Conservation (phyloP, 768 basidiomycete genomes). For the Leccinum longicurvipes region DNA sequence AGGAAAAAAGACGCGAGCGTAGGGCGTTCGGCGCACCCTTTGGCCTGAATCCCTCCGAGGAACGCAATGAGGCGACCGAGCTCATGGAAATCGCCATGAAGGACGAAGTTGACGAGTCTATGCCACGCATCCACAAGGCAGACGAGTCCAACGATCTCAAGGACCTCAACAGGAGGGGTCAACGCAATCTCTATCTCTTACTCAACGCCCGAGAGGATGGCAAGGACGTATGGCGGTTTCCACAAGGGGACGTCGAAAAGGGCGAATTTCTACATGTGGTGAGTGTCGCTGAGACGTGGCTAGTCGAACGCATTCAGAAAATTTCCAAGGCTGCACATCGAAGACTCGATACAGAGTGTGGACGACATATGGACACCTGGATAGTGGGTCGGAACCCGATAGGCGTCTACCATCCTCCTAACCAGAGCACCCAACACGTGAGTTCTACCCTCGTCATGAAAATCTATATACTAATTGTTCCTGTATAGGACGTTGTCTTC, state of each 20-base stretch:
- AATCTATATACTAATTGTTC: constrained; percentile 1
- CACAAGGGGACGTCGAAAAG: constrained; percentile 58
- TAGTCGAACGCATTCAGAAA: background rate
- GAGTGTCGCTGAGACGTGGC: constrained; percentile 14
- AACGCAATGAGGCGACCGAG: constrained; percentile 46
- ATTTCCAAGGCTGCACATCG: constrained; percentile 64
- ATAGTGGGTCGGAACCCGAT: constrained; percentile 88
- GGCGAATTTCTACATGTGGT: constrained; percentile 80
- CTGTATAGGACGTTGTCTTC: constrained; percentile 65
- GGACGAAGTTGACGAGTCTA: constrained; percentile 58
- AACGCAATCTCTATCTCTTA: constrained; percentile 87
- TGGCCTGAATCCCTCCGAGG: constrained; percentile 40
- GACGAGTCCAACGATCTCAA: constrained; percentile 60
- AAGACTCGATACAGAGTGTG: constrained; percentile 68
- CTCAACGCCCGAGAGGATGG: constrained; percentile 49
- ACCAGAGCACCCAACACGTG: constrained; percentile 38
- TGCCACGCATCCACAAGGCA: constrained; percentile 58
- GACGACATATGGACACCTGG: constrained; percentile 89
- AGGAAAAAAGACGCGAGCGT: constrained; percentile 70
- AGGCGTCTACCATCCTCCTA: constrained; percentile 63
- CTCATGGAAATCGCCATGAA: constrained; percentile 58
- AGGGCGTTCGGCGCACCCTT: constrained; percentile 71
- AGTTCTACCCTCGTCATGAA: background rate
- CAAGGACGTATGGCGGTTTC: constrained; percentile 75
- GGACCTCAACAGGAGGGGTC: constrained; percentile 78